Conservation (phyloP, 2,329 filamentous ascomycete genomes). For the Claviceps africana region DNA sequence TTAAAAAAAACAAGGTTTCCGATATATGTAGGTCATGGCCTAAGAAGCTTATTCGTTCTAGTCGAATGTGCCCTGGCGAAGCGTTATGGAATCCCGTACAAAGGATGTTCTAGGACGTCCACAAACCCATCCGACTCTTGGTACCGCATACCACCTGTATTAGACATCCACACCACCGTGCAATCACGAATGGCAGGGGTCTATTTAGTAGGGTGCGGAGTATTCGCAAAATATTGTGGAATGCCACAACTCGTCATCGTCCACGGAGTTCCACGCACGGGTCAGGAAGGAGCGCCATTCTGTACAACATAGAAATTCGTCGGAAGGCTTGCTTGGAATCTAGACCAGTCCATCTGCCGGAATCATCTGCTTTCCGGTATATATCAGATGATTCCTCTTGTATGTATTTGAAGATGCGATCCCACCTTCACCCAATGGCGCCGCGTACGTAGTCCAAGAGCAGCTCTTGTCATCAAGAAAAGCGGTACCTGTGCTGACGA, state of each 20-base stretch:
- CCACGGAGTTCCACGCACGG: not conserved
- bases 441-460: not conserved
- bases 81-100: not conserved
- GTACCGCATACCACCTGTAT: not conserved
- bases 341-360: not conserved
- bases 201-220: not conserved
- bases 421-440: not conserved
- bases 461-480: not conserved
- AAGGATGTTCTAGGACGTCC: not conserved
- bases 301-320: not conserved
- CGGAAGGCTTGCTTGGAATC: not conserved
- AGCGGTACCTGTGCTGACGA: not conserved
- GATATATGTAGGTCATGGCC: not conserved
- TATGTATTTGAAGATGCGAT: not conserved
- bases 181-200: not conserved
- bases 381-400: not conserved
- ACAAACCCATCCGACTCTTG: not conserved
- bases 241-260: not conserved
- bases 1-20: not conserved
- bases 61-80: not conserved
- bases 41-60: not conserved
- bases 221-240: not conserved
- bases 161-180: not conserved
- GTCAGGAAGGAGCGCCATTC: not conserved
- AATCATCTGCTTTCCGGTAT: not conserved